Percentiles rank a stretch among this genome's conserved stretches.
Evolutionary conservation across 495 filamentous ascomycete genomes (phyloP).

Genomic region (Extremus antarcticus): DNA sequence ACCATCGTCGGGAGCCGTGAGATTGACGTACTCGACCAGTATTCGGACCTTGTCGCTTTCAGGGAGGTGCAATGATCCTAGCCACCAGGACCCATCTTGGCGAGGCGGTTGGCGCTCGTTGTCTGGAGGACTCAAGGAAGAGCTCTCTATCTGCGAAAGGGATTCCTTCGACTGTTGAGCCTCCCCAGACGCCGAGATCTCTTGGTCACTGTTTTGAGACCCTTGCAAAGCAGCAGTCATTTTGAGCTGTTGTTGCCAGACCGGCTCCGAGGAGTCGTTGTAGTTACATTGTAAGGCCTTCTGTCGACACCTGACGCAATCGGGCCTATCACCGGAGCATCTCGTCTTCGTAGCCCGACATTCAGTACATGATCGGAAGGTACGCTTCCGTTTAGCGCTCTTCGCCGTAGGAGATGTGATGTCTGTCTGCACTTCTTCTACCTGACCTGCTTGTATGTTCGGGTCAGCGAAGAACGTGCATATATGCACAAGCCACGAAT

Average conservation of each 20-base stretch:
- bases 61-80: not conserved
- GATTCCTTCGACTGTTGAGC: not conserved
- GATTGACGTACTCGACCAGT: constrained; percentile 1
- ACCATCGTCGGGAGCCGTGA: too few species aligned
- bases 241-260: not conserved
- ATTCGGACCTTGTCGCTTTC: not conserved
- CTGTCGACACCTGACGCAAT: not conserved
- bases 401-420: not conserved
- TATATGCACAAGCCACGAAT: too few species aligned
- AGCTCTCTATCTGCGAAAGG: not conserved
- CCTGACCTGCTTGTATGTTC: too few species aligned
- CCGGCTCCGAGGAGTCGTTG: not conserved
- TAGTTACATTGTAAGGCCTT: not conserved
- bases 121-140: not conserved
- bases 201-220: not conserved
- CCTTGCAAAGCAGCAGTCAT: not conserved
- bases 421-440: not conserved
- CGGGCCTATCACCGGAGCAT: not conserved
- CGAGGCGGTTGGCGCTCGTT: not conserved
- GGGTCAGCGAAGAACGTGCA: too few species aligned
- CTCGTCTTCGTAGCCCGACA: not conserved
- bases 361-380: not conserved
- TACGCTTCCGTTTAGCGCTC: not conserved
- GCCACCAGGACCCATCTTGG: not conserved
- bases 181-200: not conserved